These are phyloP conservation scores for Grosmannia serpens DNA, from an alignment of 2,329 filamentous ascomycete species.

Conservation along the genomic window DNA sequence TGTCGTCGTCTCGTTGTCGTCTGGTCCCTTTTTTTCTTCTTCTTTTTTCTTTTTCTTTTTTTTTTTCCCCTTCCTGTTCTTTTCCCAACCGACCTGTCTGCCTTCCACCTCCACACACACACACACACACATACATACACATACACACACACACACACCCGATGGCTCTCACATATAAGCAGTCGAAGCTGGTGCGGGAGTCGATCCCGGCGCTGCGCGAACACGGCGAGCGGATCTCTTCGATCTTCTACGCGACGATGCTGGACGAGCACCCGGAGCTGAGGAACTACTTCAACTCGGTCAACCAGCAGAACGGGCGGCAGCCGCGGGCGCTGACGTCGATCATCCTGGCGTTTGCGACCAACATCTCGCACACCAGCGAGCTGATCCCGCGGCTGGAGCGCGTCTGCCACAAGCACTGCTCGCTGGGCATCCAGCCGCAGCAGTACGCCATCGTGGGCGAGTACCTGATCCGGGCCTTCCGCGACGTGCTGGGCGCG, in stretches of 20 bases:
- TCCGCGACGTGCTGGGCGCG: constrained; percentile 53
- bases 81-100: background rate
- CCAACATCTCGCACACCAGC: constrained; percentile 54
- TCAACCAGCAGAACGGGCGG: constrained; percentile 50
- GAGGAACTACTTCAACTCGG: constrained; percentile 58
- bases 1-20: background rate
- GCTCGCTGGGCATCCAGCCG: constrained; percentile 53
- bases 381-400: constrained; percentile 42
- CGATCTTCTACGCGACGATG: constrained; percentile 62
- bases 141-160: background rate
- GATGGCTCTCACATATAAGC: constrained; percentile 34
- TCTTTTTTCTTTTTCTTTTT: background rate
- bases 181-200: constrained; percentile 54
- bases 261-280: constrained; percentile 53
- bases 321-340: constrained; percentile 51
- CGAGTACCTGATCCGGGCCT: constrained; percentile 55
- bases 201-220: constrained; percentile 58
- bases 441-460: constrained; percentile 63
- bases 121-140: too few relatives aligned
- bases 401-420: constrained; percentile 60
- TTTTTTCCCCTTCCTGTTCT: background rate
- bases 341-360: constrained; percentile 58
- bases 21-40: background rate
- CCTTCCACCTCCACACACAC: too few relatives aligned
- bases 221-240: constrained; percentile 57